Evolutionary conservation across 805 yeast species (phyloP), one percentile per base, ranked within the genome.

Genomic region (Saccharomycopsis sp.): DNA sequence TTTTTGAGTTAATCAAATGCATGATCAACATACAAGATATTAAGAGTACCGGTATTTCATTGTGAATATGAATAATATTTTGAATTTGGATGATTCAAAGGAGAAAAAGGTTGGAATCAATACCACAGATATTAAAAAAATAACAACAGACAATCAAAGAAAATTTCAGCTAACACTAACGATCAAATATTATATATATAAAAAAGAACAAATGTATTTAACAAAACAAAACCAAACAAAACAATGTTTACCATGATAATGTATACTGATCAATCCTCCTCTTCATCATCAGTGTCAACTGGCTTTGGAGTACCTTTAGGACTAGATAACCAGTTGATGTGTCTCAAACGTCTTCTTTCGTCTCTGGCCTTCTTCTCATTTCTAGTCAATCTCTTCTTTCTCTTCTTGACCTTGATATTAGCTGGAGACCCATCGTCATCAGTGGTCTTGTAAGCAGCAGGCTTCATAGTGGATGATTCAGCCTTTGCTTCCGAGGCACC

Each of bases 281-380:
- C 92, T 71, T 92, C 98, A 63, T 89, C 97, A 68, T 94, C 98
- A 44, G 97, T 86, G 68, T 94, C 96, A 34, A 78, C 83, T 3
- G 97, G 96, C 70, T 87, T 88, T 65, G 98, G 98, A 20, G 99
- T 94, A 34, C 99, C 99, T 83, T 94, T 94, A 64, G 99, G 97
- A 66, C 95, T 83, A 65, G 85, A 85, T 70, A 92, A 80, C 99
- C 99, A 92, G 66, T 89, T 97, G 56, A 92, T 78, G 72, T 92
- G 88, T 74, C 98, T 85, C 72, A 90, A 75, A 74, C 99, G 85
- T 77, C 98, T 87, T 77, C 98, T 85, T 72, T 88, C 95, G 44
- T 86, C 95, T 74, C 91, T 91, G 51, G 78, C 75, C 76, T 92
- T 92, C 85, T 89, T 84, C 68, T 92, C 97, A 70, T 92, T 92